Conservation (phyloP, 1,284 basidiomycete species). For the Sporisorium iseilematis-ciliati region DNA sequence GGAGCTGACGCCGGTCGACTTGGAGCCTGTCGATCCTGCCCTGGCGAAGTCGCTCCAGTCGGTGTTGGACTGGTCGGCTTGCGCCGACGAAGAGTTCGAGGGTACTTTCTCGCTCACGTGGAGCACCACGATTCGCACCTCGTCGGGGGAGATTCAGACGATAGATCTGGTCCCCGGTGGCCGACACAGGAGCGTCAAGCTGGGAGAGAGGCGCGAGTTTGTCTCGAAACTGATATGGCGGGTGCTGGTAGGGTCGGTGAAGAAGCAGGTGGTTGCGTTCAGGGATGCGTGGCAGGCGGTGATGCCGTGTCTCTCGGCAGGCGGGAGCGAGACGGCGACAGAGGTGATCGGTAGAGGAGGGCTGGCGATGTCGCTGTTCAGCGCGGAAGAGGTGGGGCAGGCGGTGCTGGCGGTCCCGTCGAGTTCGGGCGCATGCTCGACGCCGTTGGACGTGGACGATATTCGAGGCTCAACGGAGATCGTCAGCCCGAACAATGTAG, state of each 20-base stretch:
- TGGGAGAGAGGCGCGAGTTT: constrained; percentile 24
- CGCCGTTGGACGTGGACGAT: constrained; percentile 43
- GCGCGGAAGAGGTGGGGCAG: constrained; percentile 17
- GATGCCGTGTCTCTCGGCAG: constrained; percentile 18
- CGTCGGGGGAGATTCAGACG: constrained; percentile 16
- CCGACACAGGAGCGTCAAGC: constrained; percentile 31
- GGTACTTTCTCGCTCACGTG: constrained; percentile 43
- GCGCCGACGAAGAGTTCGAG: constrained; percentile 22
- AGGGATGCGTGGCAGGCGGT: constrained; percentile 36
- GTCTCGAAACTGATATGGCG: constrained; percentile 38
- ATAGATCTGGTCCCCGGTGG: constrained; percentile 47
- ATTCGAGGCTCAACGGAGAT: constrained; percentile 33
- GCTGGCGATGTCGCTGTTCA: constrained; percentile 37
- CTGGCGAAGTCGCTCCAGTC: constrained; percentile 38
- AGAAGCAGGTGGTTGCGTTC: constrained; percentile 27
- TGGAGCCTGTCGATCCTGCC: constrained; percentile 35
- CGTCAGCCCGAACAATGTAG: constrained; percentile 6
- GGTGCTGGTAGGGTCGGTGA: constrained; percentile 30
- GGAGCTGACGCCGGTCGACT: constrained; percentile 26
- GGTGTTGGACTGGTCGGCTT: constrained; percentile 32
- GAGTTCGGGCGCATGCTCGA: neutral
- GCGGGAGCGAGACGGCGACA: constrained; percentile 19
- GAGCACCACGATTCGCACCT: constrained; percentile 28
- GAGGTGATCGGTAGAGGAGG: constrained; percentile 36
- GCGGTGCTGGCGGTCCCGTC: constrained; percentile 28